phyloP scores from a whole-genome alignment of 495 filamentous ascomycete species.

The Podospora appendiculata region DNA sequence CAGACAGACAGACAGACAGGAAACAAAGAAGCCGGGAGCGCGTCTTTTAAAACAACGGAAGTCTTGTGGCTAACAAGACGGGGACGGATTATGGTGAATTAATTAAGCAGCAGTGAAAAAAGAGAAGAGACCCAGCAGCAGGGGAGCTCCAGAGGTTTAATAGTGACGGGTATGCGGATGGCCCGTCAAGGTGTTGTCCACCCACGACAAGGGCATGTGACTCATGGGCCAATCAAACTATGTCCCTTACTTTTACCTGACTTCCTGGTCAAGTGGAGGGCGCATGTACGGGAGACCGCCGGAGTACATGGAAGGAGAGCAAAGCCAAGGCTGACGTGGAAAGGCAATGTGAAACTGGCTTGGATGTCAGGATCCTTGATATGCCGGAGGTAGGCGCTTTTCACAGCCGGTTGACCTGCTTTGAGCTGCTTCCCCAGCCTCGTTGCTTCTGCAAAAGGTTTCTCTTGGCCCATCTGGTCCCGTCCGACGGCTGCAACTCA shows the following conservation, averaged over 20 bases:
- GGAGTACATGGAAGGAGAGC: background rate
- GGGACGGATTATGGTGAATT: background rate
- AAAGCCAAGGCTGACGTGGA: background rate
- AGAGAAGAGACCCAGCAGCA: background rate
- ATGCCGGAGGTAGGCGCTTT: background rate
- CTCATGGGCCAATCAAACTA: conserved; percentile 23
- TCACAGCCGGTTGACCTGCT: background rate
- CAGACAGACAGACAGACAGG: background rate
- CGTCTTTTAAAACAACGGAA: too few species aligned
- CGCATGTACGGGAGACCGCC: background rate
- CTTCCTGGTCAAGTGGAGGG: conserved; percentile 1
- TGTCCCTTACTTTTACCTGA: background rate
- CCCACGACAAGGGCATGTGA: conserved; percentile 11
- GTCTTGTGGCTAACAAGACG: background rate
- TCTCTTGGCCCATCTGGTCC: too few species aligned
- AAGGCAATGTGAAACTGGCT: too few species aligned
- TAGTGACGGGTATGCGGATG: background rate
- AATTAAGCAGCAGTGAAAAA: background rate
- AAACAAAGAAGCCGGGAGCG: too few species aligned
- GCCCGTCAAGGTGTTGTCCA: background rate
- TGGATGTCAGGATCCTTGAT: background rate
- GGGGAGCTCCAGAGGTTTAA: conserved; percentile 1
- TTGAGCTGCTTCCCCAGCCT: background rate
- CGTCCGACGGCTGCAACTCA: too few species aligned
- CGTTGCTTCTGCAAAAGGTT: background rate